Conservation (phyloP, 108 stramenopile genomes). For the Conticribra guillardii region DNA sequence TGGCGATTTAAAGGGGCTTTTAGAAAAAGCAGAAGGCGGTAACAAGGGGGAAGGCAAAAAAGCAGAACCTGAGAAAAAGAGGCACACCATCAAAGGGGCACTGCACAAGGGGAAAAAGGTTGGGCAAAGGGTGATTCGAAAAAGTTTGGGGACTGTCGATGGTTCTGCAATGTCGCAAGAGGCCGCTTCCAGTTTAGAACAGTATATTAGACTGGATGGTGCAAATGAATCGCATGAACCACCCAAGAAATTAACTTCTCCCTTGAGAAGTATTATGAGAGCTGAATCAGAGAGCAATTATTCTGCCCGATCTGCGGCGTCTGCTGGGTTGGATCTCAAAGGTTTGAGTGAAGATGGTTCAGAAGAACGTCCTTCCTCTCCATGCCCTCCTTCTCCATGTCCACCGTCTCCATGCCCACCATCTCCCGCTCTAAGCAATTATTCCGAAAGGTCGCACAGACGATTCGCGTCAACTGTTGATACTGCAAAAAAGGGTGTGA, state of each 20-base stretch:
- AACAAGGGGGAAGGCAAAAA: background rate
- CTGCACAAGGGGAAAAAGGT: conserved; percentile 21
- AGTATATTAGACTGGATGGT: conserved; percentile 17
- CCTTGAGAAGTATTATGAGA: conserved; percentile 22
- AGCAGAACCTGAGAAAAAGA: background rate
- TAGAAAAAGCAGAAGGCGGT: background rate
- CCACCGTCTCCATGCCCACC: background rate
- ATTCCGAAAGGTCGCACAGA: background rate
- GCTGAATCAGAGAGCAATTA: background rate
- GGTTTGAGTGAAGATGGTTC: background rate
- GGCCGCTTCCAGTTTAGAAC: conserved; percentile 24
- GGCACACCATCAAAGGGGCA: conserved; percentile 13
- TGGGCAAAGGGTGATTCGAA: conserved; percentile 9
- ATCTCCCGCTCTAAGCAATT: background rate
- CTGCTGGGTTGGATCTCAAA: background rate
- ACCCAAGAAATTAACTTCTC: background rate
- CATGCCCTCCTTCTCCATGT: background rate
- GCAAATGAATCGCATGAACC: conserved; percentile 18
- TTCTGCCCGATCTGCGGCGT: no score
- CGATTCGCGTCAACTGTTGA: background rate
- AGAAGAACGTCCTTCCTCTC: background rate
- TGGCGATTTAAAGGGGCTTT: conserved; percentile 6
- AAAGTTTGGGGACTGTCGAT: conserved; percentile 1
- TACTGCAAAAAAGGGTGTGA: conserved; percentile 20
- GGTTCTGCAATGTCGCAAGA: conserved; percentile 7